Percentiles rank a stretch among this genome's conserved stretches.
phyloP scores from a whole-genome alignment of 208 protist genomes.

The Leishmania tarentolae region DNA sequence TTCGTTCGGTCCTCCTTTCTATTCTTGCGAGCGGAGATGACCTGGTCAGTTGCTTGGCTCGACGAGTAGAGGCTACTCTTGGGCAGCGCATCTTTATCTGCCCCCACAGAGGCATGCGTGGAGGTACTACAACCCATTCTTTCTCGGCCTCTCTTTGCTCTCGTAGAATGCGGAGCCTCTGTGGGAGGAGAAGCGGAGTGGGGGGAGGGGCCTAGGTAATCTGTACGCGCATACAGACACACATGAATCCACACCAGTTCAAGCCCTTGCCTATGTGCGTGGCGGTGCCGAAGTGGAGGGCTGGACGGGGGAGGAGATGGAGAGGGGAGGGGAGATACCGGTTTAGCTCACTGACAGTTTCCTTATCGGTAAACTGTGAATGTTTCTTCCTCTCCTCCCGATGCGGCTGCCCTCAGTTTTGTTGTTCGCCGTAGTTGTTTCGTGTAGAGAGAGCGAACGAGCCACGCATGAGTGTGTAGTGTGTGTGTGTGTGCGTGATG shows the following conservation, averaged over 20 bases:
- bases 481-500: neutral
- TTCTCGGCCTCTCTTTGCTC: neutral
- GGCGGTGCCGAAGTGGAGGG: neutral
- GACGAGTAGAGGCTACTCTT: neutral
- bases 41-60: neutral
- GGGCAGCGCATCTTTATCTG: neutral
- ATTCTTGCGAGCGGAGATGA: neutral
- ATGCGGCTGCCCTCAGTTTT: neutral
- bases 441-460: neutral
- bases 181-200: neutral
- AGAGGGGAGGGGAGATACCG: neutral
- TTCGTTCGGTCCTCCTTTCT: neutral
- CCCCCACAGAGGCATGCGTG: neutral
- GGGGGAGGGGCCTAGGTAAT: neutral
- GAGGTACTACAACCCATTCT: conserved; percentile 10
- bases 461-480: neutral
- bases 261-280: neutral
- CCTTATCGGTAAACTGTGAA: too few species aligned
- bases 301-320: neutral
- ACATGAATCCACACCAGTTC: neutral
- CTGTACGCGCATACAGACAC: neutral
- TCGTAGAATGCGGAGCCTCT: neutral
- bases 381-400: neutral
- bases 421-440: neutral
- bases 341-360: neutral